A percentile compares a stretch with the other conserved stretches of the same genome.
phyloP scores from a whole-genome alignment of 2,329 filamentous ascomycete genomes.

The Acephala macrosclerotiorum region DNA sequence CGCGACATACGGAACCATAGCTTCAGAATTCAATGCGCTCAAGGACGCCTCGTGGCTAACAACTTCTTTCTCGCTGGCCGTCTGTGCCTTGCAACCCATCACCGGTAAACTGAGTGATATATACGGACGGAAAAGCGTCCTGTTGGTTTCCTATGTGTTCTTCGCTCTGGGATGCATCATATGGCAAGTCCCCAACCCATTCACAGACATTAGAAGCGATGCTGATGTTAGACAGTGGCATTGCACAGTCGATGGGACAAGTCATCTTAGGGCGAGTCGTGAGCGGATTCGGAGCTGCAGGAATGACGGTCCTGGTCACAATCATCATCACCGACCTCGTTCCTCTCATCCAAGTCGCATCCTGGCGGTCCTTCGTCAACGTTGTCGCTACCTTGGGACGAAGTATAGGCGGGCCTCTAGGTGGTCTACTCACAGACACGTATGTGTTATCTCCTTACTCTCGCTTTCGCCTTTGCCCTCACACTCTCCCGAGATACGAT shows the following conservation, averaged over 20 bases:
- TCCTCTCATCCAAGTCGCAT: constrained; percentile 58
- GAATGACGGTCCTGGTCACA: constrained; percentile 57
- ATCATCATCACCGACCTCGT: constrained; percentile 53
- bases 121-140: constrained; percentile 60
- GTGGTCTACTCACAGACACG: constrained; percentile 59
- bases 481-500: background rate
- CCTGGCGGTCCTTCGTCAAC: constrained; percentile 62
- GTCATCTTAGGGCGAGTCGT: constrained; percentile 60
- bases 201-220: background rate
- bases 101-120: constrained; percentile 66
- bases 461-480: background rate
- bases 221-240: constrained; percentile 49
- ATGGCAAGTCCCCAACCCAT: constrained; percentile 48
- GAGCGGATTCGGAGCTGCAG: constrained; percentile 59
- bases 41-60: constrained; percentile 65
- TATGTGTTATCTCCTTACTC: constrained; percentile 46
- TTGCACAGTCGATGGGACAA: constrained; percentile 54
- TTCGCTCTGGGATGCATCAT: constrained; percentile 52
- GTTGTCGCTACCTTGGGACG: constrained; percentile 59
- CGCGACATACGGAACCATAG: constrained; percentile 68
- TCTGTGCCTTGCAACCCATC: constrained; percentile 59
- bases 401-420: constrained; percentile 59
- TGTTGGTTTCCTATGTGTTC: constrained; percentile 57
- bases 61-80: constrained; percentile 58
- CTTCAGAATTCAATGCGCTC: constrained; percentile 65